Base-by-base conservation (phyloP, 139 green algal species). In the Pleodorina starrii region DNA sequence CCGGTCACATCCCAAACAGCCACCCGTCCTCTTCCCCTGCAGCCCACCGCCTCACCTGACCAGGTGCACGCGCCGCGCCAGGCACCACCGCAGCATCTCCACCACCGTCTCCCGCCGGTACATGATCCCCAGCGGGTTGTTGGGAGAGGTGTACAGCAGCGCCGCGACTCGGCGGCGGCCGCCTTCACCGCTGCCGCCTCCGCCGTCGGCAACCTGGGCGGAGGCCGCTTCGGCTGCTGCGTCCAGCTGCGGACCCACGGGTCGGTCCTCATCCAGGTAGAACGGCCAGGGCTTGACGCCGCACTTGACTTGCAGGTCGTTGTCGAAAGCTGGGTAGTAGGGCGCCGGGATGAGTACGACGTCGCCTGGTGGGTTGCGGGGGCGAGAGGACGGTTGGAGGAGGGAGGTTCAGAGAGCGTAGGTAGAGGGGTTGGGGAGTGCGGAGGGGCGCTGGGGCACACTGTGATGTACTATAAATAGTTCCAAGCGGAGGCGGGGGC, bases 321-420 rank as follows among this genome's bases (percentile, higher is more conserved):
- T 95, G 90, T 97, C 92, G 89, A 98, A 98, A 23, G 95, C 95
- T 7, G 96, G 96, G 88, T 98, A 98, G 91, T 96, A 97, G 12
- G 96, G 96, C 40, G 93, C 91, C 1, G 95, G 95, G 38, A 98
- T 96, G 23, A 97, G 91, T 38, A 97, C 92, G 17, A 77, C 90
- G 17, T 95, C 86, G 7, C 90, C 91, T 25, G 63, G 5, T 12
- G 80, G n/a, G n/a, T n/a, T n/a, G n/a, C n/a, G n/a, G n/a, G n/a
- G n/a, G n/a, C n/a, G n/a, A n/a, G n/a, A n/a, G n/a, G n/a, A n/a
- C n/a, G n/a, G n/a, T n/a, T n/a, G n/a, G n/a, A n/a, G n/a, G n/a
- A n/a, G n/a, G n/a, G n/a, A n/a, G n/a, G n/a, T n/a, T n/a, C n/a
- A n/a, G n/a, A n/a, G n/a, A n/a, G n/a, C n/a, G n/a, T n/a, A n/a